phyloP scores from a whole-genome alignment of 1,139 yeast genomes.

The Pichia sp. region DNA sequence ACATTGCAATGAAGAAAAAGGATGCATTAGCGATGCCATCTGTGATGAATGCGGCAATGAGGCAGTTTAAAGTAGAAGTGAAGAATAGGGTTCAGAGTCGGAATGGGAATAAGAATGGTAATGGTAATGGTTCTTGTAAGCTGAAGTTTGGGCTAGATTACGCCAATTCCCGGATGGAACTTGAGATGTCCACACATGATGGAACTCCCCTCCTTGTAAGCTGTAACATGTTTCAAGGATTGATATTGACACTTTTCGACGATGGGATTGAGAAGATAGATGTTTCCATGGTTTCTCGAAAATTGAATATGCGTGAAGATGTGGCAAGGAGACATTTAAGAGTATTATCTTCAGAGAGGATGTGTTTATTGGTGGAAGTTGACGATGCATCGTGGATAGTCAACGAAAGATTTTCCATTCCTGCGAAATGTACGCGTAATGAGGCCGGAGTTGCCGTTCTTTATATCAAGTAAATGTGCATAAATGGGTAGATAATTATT shows the following conservation, averaged over 20 bases:
- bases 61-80: neutral
- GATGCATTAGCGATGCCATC: neutral
- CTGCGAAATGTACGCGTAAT: too few species aligned
- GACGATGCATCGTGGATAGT: neutral
- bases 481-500: neutral
- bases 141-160: conserved; percentile 2
- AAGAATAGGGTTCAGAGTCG: neutral
- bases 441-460: neutral
- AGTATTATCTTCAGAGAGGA: neutral
- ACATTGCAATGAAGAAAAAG: neutral
- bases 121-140: neutral
- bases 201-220: neutral
- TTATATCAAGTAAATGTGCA: too few species aligned
- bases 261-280: neutral
- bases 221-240: conserved; percentile 9
- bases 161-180: conserved; percentile 2
- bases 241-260: conserved; percentile 7
- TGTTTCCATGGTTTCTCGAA: neutral
- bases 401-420: neutral
- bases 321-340: neutral
- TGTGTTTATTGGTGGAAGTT: neutral
- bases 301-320: neutral
- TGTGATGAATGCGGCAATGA: too few species aligned
- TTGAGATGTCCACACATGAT: conserved; percentile 1
- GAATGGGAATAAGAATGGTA: neutral